A percentile compares a stretch with the other conserved stretches of the same genome.
These are phyloP conservation scores for Calocera viscosa DNA, from an alignment of 768 basidiomycete genomes.

Conservation along the genomic window DNA sequence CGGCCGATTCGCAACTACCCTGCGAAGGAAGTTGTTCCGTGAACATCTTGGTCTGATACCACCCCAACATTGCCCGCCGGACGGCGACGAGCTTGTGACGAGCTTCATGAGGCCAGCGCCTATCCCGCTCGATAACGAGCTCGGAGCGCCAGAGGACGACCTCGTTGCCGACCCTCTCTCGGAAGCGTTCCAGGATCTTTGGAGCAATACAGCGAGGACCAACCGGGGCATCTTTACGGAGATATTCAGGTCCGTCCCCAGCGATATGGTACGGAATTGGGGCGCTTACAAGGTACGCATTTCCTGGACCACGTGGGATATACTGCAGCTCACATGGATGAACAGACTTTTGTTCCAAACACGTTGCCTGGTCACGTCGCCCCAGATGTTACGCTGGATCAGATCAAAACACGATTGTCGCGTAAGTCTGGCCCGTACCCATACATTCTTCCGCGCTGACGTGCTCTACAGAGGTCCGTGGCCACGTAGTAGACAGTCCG, in stretches of 20 bases:
- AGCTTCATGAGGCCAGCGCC: slow-evolving; percentile 75
- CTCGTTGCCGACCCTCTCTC: slow-evolving; percentile 68
- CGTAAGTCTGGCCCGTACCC: slow-evolving; percentile 28
- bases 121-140: slow-evolving; percentile 53
- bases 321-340: no score
- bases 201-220: slow-evolving; percentile 56
- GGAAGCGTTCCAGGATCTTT: slow-evolving; percentile 44
- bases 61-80: slow-evolving; percentile 45
- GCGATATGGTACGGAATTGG: slow-evolving; percentile 70
- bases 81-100: slow-evolving; percentile 32
- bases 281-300: slow-evolving; percentile 55
- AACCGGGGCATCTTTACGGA: slow-evolving; percentile 82
- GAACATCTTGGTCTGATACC: slow-evolving; percentile 80
- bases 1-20: slow-evolving; percentile 65
- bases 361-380: slow-evolving; percentile 71
- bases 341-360: slow-evolving; percentile 62
- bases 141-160: slow-evolving; percentile 41
- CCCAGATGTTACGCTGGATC: slow-evolving; percentile 48
- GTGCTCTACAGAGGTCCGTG: slow-evolving; percentile 33
- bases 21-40: slow-evolving; percentile 72
- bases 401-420: slow-evolving; percentile 61
- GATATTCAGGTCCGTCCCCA: slow-evolving; percentile 75
- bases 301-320: no score
- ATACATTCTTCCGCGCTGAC: not conserved
- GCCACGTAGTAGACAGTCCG: slow-evolving; percentile 34